Evolutionary conservation across 306 rosid genomes (phyloP), one percentile per base, ranked within the genome.

Genomic region (Senna siamea): DNA sequence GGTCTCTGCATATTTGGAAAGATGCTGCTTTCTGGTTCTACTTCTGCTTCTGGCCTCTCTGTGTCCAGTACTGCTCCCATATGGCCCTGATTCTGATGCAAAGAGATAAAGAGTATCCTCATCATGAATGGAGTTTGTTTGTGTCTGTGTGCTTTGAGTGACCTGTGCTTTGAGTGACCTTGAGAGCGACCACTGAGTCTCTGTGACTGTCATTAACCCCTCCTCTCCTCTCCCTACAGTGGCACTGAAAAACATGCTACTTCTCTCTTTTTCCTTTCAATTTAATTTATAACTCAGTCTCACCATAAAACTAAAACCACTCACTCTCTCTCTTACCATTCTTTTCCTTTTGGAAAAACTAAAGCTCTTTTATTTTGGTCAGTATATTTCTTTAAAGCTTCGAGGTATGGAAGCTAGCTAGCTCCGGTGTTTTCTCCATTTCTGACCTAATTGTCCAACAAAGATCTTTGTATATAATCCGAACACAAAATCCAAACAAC

Each of bases 161-260:
- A n/a, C n/a, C n/a, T 66, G 70, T 35, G 61, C 61, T 53, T 65
- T 76, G 56, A 51, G 47, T 38, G 52, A 69, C 79, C 37, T 80
- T 83, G 97, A 88, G 81, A 87, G 89, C 14, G 93, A 91, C 95
- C 80, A 81, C 69, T 87, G 97, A 78, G 68, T 35, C 81, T 41
- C 78, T 82, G 82, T 81, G 70, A 28, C 81, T 86, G 88, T 84
- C 88, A 88, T 88, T 83, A 83, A 81, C 85, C 73, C 73, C 78
- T 78, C 71, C 9, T 79, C 77, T 67, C 79, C 73, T 74, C 80
- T 76, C 70, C 9, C 82, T 77, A 76, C 85, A 47, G 70, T 85
- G 98, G 95, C 96, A 88, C 98, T 90, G 98, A 93, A 93, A 89
- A 90, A 77, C 91, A 90, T 90, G 98, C 48, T 48, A 50, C 66